phyloP scores from a whole-genome alignment of 352 stramenopile species.

The Pythium guiyangense region DNA sequence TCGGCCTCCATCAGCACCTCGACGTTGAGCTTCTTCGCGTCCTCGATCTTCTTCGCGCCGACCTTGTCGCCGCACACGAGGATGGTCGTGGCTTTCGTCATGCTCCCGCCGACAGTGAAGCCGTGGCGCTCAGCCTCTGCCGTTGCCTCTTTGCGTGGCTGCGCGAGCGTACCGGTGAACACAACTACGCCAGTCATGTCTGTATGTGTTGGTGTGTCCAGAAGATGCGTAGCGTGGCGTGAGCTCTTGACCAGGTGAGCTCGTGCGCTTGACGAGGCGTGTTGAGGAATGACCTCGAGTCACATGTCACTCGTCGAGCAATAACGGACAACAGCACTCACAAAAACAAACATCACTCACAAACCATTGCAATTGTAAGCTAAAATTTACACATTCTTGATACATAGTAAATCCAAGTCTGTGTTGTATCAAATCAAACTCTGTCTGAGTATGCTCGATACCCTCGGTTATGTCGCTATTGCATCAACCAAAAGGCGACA shows the following conservation, averaged over 20 bases:
- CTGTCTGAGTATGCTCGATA: neutral
- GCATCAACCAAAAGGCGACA: too few relatives aligned
- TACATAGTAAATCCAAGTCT: too few relatives aligned
- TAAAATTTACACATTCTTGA: too few relatives aligned
- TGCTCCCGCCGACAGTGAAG: constrained; percentile 27
- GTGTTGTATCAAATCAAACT: too few relatives aligned
- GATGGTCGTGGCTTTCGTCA: constrained; percentile 36
- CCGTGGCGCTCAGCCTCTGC: constrained; percentile 29
- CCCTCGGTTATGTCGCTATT: neutral
- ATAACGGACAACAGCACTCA: too few relatives aligned
- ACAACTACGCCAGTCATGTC: constrained; percentile 26
- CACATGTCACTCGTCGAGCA: too few relatives aligned
- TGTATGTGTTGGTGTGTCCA: neutral
- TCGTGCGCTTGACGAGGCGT: too few relatives aligned
- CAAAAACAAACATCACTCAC: too few relatives aligned
- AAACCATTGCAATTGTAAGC: too few relatives aligned
- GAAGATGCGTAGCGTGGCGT: neutral
- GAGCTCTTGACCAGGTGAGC: too few relatives aligned
- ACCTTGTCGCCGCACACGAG: constrained; percentile 51
- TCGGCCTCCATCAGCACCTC: constrained; percentile 31
- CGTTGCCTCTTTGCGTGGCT: constrained; percentile 34
- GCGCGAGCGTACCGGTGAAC: constrained; percentile 45
- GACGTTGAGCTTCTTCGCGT: constrained; percentile 33
- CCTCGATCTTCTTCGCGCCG: constrained; percentile 43
- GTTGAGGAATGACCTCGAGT: too few relatives aligned